Evolutionary conservation across 768 basidiomycete genomes (phyloP).

Genomic region (Coprinopsis cinerea): DNA sequence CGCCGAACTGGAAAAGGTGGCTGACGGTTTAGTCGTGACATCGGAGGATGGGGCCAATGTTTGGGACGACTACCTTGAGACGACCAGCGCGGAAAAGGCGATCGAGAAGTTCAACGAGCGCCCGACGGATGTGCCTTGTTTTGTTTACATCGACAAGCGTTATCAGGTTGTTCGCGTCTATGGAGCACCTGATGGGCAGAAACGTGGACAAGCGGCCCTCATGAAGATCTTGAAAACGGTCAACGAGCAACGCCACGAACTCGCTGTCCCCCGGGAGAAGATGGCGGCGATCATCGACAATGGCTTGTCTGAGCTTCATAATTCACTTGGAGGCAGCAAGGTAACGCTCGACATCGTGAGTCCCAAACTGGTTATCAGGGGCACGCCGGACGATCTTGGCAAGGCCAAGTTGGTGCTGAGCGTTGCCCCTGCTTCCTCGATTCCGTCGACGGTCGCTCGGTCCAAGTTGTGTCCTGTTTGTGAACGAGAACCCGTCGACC

Average conservation of each 20-base stretch:
- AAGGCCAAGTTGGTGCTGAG: conserved; percentile 22
- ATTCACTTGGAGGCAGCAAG: conserved; percentile 34
- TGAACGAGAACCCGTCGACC: conserved; percentile 25
- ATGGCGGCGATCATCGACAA: conserved; percentile 37
- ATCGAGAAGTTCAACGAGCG: conserved; percentile 30
- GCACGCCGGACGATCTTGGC: conserved; percentile 25
- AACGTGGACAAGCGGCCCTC: conserved; percentile 25
- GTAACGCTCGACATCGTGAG: conserved; percentile 36
- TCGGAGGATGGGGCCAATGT: conserved; percentile 23
- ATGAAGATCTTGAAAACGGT: conserved; percentile 36
- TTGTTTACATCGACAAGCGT: conserved; percentile 36
- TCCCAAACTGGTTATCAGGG: conserved; percentile 37
- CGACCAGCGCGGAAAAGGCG: conserved; percentile 31
- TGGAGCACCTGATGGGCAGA: conserved; percentile 28
- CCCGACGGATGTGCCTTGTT: conserved; percentile 22
- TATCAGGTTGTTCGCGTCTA: conserved; percentile 32
- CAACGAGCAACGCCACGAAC: conserved; percentile 25
- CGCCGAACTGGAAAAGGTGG: conserved; percentile 27
- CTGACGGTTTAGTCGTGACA: conserved; percentile 33
- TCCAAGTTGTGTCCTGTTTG: conserved; percentile 34
- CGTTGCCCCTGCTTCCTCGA: conserved; percentile 15
- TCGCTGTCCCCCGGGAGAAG: conserved; percentile 27
- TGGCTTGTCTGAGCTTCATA: conserved; percentile 30
- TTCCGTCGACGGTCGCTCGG: conserved; percentile 8
- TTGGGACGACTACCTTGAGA: conserved; percentile 47